A percentile compares a stretch with the other conserved stretches of the same genome.
These are phyloP conservation scores for Chlorella variabilis DNA, from an alignment of 163 green algal genomes.

Conservation along the genomic window DNA sequence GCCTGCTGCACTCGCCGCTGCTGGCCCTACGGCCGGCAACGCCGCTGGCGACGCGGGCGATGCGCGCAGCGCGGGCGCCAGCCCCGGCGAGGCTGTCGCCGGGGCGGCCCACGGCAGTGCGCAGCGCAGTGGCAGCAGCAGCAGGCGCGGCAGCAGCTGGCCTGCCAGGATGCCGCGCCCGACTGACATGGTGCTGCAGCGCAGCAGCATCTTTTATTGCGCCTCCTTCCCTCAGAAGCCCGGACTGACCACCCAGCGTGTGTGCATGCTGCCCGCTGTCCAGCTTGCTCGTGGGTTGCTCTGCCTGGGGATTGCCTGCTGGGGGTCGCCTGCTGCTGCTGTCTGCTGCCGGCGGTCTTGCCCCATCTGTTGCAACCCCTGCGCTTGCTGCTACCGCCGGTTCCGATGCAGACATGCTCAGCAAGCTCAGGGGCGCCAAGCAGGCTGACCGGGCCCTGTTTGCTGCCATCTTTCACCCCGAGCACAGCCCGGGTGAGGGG, in stretches of 20 bases:
- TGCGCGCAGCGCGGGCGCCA: not conserved
- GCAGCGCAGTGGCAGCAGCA: not conserved
- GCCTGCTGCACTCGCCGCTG: not conserved
- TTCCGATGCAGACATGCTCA: conserved; percentile 56
- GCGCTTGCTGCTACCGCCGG: no score
- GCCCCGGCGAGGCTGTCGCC: not conserved
- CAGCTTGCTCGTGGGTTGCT: no score
- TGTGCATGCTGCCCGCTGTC: no score
- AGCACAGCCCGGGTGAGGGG: conserved; percentile 32
- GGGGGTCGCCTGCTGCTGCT: no score
- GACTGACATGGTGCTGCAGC: conserved; percentile 55
- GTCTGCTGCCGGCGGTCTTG: no score
- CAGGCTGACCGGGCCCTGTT: conserved; percentile 48
- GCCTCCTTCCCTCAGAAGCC: conserved; percentile 59
- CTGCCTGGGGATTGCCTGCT: no score
- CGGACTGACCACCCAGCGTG: conserved; percentile 67
- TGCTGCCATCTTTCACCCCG: conserved; percentile 50
- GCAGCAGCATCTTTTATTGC: conserved; percentile 69
- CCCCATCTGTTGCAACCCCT: no score
- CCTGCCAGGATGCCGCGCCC: conserved; percentile 33
- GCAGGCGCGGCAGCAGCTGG: not conserved
- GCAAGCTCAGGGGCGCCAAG: conserved; percentile 7
- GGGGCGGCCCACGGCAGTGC: not conserved
- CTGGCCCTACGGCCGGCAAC: not conserved
- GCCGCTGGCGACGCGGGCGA: no score